Evolutionary conservation across 352 stramenopile species (phyloP), one percentile per base, ranked within the genome.

Genomic region (Phytopythium chamaehyphon): DNA sequence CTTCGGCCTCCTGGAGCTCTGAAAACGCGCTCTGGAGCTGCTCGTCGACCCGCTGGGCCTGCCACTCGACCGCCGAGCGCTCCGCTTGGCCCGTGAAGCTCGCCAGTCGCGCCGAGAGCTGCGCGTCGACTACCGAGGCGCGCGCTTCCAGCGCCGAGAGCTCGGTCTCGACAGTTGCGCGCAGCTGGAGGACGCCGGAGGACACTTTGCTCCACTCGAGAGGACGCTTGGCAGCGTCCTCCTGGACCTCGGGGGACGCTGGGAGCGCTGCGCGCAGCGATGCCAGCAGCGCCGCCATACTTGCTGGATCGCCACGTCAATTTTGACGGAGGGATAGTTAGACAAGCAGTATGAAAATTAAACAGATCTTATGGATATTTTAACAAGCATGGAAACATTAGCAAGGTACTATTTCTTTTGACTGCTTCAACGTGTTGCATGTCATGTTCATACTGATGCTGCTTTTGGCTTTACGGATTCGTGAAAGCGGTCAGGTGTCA

Each of bases 1-100:
- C 35, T 33, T 79, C 75, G 23, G 63, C 62, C 35, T 43, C 40
- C 18, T 60, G 33, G 5, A 80, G 14, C n/a, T 63, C 33, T 0
- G 61, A 47, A n/a, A 60, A 28, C 22, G 62, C 46, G 36, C 40
- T 42, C 45, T 67, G 54, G 1, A 75, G 48, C 33, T 67, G 53
- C 43, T 59, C 42, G 53, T 64, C 55, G 23, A 62, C 12, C 6
- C 19, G 18, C 1, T 18, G 7, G 9, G 42, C 46, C 3, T 21
- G 18, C 31, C 18, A 8, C 9, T 52, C 46, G 5, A 8, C 31
- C 3, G 28, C 46, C 8, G 19, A 21, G 46, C 9, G 7, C 12
- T 14, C 18, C 7, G 14, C 46, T 0, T n/a, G 18, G 11, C 12
- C 31, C 37, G 28, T 9, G 28, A 33, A 33, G 2, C 23, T n/a